Base-by-base conservation (phyloP, 495 filamentous ascomycete species). In the Aspergillus haitiensis region DNA sequence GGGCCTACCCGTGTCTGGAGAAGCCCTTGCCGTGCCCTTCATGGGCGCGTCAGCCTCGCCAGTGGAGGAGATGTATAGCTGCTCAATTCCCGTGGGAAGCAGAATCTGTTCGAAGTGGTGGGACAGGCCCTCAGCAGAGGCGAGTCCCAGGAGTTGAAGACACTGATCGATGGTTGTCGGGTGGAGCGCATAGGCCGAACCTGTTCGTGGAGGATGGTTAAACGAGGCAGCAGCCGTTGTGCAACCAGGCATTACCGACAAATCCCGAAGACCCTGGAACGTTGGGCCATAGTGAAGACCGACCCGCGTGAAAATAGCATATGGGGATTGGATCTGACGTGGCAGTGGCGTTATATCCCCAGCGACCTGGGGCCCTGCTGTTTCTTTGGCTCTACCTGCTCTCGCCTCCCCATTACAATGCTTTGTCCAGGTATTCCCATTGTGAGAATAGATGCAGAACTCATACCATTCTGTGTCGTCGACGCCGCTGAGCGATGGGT, bases 341-440 rank as follows among this genome's bases (percentile, higher is more conserved):
- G 37, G 37, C 37, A 40, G 37, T 1, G 10, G 37, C n/a, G 21
- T 27, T 27, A 3, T n/a, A 40, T 11, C 37, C 11, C 11, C 37
- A 0, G 7, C 11, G 4, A 40, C 3, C 9, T 4, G 11, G 4
- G 37, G 7, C 6, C 3, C 3, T 1, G 37, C 37, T 40, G 37
- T 9, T 8, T 5, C 37, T 8, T 40, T n/a, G 37, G 10, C 37
- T 40, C 37, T 40, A 3, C 37, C 66, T 0, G 35, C 27, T 39
- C 65, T 50, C 5, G 73, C 72, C 45, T 76, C 63, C 1, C 80
- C 80, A 11, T 55, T 45, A 35, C 76, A 80, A 52, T 81, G 78
- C 40, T 75, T 75, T 0, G 37, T 75, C 77, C 77, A 81, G 3
- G 56, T 42, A n/a, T 55, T 52, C 0, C 68, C 72, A 32, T 76